Evolutionary conservation across 225 moss, liverwort and hornwort genomes (phyloP).

Genomic region (Climacium dendroides): DNA sequence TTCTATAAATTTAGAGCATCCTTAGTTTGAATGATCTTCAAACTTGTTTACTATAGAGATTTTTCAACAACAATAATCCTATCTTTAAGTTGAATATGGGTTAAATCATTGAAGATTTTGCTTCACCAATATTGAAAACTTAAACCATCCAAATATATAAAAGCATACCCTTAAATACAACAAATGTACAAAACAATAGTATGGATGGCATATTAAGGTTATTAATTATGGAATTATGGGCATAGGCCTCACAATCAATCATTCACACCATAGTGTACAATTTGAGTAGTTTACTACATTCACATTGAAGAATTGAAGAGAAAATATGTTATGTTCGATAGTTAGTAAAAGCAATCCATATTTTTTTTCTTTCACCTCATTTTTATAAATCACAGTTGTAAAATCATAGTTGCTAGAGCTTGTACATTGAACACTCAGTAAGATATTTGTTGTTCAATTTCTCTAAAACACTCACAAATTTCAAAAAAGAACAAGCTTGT

Average conservation of each 20-base stretch:
- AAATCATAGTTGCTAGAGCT: background rate
- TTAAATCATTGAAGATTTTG: background rate
- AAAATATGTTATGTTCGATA: background rate
- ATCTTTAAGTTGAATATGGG: no score
- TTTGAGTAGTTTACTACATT: background rate
- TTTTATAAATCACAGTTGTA: background rate
- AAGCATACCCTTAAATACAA: no score
- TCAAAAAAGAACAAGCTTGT: fast-evolving
- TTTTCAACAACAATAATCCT: no score
- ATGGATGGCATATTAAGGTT: background rate
- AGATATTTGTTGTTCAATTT: background rate
- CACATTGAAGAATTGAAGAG: background rate
- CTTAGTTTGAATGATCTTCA: no score
- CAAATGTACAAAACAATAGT: background rate
- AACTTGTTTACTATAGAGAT: no score
- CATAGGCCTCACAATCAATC: background rate
- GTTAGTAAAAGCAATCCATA: background rate
- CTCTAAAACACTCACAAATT: background rate
- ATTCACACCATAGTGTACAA: background rate
- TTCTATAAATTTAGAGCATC: no score
- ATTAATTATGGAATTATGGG: background rate
- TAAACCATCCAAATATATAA: background rate
- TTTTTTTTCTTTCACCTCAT: background rate
- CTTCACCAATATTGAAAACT: background rate
- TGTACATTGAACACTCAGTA: fast-evolving